These are phyloP conservation scores for Trametes elegans DNA, from an alignment of 768 basidiomycete species.

Conservation along the genomic window DNA sequence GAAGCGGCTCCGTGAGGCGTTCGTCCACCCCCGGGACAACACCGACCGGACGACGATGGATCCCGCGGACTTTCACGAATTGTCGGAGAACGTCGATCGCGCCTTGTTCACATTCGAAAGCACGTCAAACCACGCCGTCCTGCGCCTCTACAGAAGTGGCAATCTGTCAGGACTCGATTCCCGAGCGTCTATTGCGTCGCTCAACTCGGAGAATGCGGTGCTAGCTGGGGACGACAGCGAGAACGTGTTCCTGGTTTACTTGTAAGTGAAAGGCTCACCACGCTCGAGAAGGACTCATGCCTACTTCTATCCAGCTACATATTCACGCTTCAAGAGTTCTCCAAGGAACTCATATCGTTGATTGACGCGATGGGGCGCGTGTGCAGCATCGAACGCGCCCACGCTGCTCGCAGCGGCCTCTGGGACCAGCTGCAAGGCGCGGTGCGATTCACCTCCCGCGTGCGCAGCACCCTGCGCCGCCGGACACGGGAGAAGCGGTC, in stretches of 20 bases:
- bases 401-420: slow-evolving; percentile 35
- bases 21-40: slow-evolving; percentile 43
- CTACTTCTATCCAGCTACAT: slow-evolving; percentile 75
- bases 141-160: slow-evolving; percentile 64
- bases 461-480: not conserved
- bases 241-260: slow-evolving; percentile 85
- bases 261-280: no score
- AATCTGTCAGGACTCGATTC: slow-evolving; percentile 30
- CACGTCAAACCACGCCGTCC: slow-evolving; percentile 80
- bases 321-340: slow-evolving; percentile 94
- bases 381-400: slow-evolving; percentile 60
- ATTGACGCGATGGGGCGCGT: slow-evolving; percentile 83
- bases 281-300: no score
- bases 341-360: slow-evolving; percentile 76
- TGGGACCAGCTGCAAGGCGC: slow-evolving; percentile 35
- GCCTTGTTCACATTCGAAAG: slow-evolving; percentile 75
- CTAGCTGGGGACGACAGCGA: slow-evolving; percentile 63
- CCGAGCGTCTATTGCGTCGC: slow-evolving; percentile 22
- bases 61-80: slow-evolving; percentile 53
- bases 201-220: slow-evolving; percentile 35
- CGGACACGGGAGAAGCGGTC: slow-evolving; percentile 8
- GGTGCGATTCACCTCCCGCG: not conserved
- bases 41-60: slow-evolving; percentile 3
- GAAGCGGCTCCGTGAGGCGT: slow-evolving; percentile 61
- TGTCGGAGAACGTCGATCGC: slow-evolving; percentile 64